A percentile compares a stretch with the other conserved stretches of the same genome.
phyloP scores from a whole-genome alignment of 106 monocot species.

The Dioscorea zingiberensis region DNA sequence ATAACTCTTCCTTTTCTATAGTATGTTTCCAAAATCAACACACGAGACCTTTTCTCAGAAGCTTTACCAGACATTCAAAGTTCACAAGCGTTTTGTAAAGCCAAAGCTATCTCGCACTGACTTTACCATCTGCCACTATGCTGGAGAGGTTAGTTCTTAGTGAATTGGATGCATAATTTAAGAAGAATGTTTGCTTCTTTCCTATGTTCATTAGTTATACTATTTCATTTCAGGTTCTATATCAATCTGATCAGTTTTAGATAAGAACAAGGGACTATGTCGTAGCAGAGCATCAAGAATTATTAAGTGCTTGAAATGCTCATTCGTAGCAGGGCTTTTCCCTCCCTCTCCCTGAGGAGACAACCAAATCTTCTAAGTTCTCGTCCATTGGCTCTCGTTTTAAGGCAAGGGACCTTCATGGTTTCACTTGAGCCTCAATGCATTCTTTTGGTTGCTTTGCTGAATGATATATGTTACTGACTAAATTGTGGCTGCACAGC shows the following conservation, averaged over 20 bases:
- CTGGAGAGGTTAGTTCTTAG: slow-evolving; percentile 66
- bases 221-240: slow-evolving; percentile 52
- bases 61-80: slow-evolving; percentile 92
- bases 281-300: slow-evolving; percentile 91
- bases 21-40: slow-evolving; percentile 99
- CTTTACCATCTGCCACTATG: slow-evolving; percentile 93
- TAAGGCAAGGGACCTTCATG: slow-evolving; percentile 53
- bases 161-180: background rate
- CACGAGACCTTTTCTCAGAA: slow-evolving; percentile 96
- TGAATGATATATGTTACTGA: background rate
- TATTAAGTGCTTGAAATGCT: slow-evolving; percentile 81
- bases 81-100: slow-evolving; percentile 83
- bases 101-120: slow-evolving; percentile 92
- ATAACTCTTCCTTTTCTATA: slow-evolving; percentile 19
- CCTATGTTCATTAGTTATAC: background rate
- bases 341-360: slow-evolving; percentile 69
- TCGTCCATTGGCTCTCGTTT: slow-evolving; percentile 97
- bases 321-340: slow-evolving; percentile 85
- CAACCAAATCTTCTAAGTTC: slow-evolving; percentile 87
- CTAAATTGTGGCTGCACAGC: slow-evolving; percentile 23
- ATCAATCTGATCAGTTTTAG: slow-evolving; percentile 95
- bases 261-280: slow-evolving; percentile 99
- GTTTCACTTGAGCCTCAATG: too few relatives aligned
- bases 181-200: background rate
- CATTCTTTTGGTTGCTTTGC: background rate